Evolutionary conservation across 805 yeast genomes (phyloP).

Genomic region (Pichia insulana): DNA sequence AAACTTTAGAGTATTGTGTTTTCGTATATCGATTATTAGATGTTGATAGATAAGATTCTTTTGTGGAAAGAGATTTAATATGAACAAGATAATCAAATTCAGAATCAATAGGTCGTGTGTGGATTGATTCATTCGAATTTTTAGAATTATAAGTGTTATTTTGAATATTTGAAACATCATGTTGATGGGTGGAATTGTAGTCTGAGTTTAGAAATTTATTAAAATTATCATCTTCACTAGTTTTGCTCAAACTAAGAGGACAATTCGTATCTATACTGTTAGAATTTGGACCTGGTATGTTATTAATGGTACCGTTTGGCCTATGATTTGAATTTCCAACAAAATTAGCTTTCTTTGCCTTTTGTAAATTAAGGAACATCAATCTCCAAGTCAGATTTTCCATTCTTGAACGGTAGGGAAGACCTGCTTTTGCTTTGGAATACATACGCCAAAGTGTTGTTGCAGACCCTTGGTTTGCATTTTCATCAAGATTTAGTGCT

Average conservation of each 20-base stretch:
- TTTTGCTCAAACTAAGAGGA: background rate
- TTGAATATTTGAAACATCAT: no score
- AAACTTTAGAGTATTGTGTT: constrained; percentile 10
- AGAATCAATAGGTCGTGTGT: background rate
- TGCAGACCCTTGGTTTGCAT: constrained; percentile 30
- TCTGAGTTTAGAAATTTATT: background rate
- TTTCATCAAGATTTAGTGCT: background rate
- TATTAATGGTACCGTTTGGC: background rate
- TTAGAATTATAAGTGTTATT: no score
- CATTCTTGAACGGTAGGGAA: constrained; percentile 72
- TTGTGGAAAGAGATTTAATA: constrained; percentile 13
- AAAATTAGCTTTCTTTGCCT: constrained; percentile 5
- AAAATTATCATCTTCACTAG: background rate
- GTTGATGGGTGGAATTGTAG: no score
- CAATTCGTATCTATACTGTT: background rate
- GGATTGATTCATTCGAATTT: constrained; percentile 22
- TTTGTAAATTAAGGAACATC: constrained; percentile 47
- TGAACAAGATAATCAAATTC: constrained; percentile 13
- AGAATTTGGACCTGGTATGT: background rate
- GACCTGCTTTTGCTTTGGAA: constrained; percentile 58
- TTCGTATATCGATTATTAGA: background rate
- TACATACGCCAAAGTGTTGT: constrained; percentile 75
- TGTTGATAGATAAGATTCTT: constrained; percentile 9
- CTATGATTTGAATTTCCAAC: no score
- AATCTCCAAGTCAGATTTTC: constrained; percentile 84